Evolutionary conservation across 108 stramenopile genomes (phyloP), one percentile per base, ranked within the genome.

Genomic region (Fistulifera pelliculosa): DNA sequence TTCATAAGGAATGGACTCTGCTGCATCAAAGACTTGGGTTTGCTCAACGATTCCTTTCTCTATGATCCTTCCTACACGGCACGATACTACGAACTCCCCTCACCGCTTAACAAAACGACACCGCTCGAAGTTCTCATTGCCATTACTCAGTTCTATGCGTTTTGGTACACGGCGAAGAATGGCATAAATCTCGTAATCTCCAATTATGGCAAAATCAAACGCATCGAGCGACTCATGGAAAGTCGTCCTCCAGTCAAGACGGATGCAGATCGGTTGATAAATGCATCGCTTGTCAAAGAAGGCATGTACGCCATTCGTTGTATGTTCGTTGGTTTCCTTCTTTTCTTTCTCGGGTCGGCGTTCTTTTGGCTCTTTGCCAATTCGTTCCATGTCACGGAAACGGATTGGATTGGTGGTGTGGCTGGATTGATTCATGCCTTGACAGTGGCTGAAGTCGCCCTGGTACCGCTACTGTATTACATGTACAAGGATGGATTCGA

Each of bases 311-410:
- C 85, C 15, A 42, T 75, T 8, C 74, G 78, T n/a, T 55, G 58
- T 26, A 38, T 72, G 19, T 72, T 88, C 22, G 63, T 83, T 18
- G 87, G 85, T 8, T 38, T 72, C 21, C 56, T 73, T 24, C 72
- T 87, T 8, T 54, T 83, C 7, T 62, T 60, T 5, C 75, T 90
- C 43, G 93, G 88, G 1, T 59, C 83, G 26, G 40, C 69, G 38
- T 94, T 94, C 77, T 76, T 90, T 41, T 90, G 88, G 88, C 65
- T 94, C 3, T 57, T 75, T 49, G 71, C 70, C 57, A 94, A 94
- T 59, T 81, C 79, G 3, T 76, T 74, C 45, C 93, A 90, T 50
- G 63, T 94, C 4, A 90, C 89, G 3, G 72, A 77, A 5, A 79
- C 81, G 1, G 56, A 68, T 51, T 84, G 78, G 83, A 83, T 90